Evolutionary conservation across 202 grass and related monocot genomes (phyloP), one percentile per base, ranked within the genome.

Genomic region (Zizania palustris): DNA sequence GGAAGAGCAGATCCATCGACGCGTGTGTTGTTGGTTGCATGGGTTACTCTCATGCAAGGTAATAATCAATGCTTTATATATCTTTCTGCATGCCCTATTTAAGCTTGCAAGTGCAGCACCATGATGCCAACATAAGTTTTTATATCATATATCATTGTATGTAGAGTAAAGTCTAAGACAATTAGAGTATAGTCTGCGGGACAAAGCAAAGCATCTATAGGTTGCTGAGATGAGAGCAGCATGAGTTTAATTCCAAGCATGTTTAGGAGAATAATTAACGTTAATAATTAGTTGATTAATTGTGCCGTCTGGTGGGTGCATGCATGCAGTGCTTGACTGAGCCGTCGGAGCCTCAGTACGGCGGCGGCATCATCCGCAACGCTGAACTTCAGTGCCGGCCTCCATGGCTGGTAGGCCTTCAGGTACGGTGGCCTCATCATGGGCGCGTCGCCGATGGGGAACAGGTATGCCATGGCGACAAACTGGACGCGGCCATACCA

Each of bases 331-430:
- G 91, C 58, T 82, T 94, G 65, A 45, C 88, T 14, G 83, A 94
- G 39, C 91, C 91, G 22, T 45, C 65, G 14, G 81, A 86, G 22
- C 39, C 91, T 37, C 91, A 93, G 36, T 93, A 93, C 73, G 71
- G 74, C 9, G 91, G 91, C 21, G 91, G 91, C 36, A 36, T 91
- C 69, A 63, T 93, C 81, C 66, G 57, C 36, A 93, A 93, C 79
- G 35, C 88, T 42, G 80, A n/a, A 88, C 50, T 94, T 94, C 79
- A 88, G 76, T 64, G 66, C 69, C 34, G 80, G 85, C 33, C 75
- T 86, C 6, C 41, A 64, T 11, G 82, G 75, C 14, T 94, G 91
- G 91, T 82, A 76, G 35, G 1, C 53, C 8, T 88, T 88, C 69
- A 85, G 91, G 22, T 77, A 86, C 40, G 63, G 75, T 14, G 60